Conservation (phyloP, 176 grass and related monocot genomes). For the Dactylis glomerata region DNA sequence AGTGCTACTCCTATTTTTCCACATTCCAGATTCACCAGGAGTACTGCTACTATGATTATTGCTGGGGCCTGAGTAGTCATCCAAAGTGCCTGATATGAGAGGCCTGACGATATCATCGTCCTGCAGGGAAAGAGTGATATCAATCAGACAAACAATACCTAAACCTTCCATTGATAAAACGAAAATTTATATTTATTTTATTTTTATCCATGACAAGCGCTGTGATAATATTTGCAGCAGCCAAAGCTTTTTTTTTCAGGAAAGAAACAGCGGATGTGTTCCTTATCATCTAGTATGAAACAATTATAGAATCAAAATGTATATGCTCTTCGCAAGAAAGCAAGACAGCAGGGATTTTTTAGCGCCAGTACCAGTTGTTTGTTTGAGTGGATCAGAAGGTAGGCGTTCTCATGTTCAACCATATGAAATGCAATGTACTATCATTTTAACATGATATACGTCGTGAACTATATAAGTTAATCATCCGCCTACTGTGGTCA, state of each 20-base stretch:
- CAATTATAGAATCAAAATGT: not conserved
- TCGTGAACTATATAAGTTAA: not conserved
- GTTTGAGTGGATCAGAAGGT: not conserved
- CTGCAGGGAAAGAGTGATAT: conserved; percentile 40
- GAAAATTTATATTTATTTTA: not conserved
- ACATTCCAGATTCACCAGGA: conserved; percentile 41
- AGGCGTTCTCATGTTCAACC: not conserved
- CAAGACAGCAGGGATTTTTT: not conserved
- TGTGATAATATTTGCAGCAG: not conserved
- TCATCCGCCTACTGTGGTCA: not conserved
- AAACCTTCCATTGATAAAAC: not conserved
- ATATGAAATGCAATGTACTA: conserved; percentile 19
- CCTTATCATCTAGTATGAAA: not conserved
- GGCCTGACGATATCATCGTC: conserved; percentile 53
- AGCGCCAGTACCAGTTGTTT: not conserved
- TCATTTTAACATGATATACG: not conserved
- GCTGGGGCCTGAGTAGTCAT: conserved; percentile 17
- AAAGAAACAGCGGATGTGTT: not conserved
- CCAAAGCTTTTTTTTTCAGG: not conserved
- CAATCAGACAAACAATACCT: not conserved
- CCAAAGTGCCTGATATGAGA: conserved; percentile 50
- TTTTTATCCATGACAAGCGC: not conserved
- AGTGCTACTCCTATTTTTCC: conserved; percentile 53
- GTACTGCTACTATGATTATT: conserved; percentile 35
- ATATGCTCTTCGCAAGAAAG: not conserved